Percentiles rank a stretch among this genome's conserved stretches.
Conservation (phyloP, 139 green algal species). For the Coccomyxa sp. region DNA sequence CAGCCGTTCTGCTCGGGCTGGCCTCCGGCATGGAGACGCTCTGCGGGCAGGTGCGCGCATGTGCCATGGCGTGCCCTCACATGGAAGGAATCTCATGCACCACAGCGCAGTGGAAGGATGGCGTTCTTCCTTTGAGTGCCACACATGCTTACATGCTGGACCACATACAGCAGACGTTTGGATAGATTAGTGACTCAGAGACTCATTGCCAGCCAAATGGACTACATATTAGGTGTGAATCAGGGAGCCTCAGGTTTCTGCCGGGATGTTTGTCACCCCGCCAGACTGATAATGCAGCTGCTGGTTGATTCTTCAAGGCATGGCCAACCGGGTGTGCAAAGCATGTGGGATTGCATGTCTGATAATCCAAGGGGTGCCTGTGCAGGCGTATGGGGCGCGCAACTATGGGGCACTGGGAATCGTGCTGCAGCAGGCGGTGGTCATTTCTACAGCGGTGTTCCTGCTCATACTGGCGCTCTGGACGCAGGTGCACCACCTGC, state of each 20-base stretch:
- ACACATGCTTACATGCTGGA: not conserved
- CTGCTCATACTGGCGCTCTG: conserved; percentile 47
- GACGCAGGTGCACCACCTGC: conserved; percentile 33
- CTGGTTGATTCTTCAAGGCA: no score
- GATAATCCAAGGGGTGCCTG: not conserved
- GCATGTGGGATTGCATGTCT: not conserved
- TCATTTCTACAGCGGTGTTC: conserved; percentile 44
- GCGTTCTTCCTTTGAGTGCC: not conserved
- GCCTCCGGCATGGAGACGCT: conserved; percentile 68
- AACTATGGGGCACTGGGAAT: conserved; percentile 61
- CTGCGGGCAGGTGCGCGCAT: conserved; percentile 43
- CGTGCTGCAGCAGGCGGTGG: conserved; percentile 54
- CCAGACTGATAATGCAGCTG: no score
- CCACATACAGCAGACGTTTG: no score
- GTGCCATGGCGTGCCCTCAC: not conserved
- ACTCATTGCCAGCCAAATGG: no score
- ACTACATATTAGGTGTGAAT: no score
- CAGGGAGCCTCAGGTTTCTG: no score
- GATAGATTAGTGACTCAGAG: no score
- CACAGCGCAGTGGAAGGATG: not conserved
- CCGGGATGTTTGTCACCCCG: no score
- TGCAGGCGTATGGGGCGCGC: conserved; percentile 54
- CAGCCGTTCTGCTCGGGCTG: conserved; percentile 45
- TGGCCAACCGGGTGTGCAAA: no score
- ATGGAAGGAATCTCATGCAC: no score